These are phyloP conservation scores for Neurospora sp. DNA, from an alignment of 495 filamentous ascomycete species.

Conservation along the genomic window DNA sequence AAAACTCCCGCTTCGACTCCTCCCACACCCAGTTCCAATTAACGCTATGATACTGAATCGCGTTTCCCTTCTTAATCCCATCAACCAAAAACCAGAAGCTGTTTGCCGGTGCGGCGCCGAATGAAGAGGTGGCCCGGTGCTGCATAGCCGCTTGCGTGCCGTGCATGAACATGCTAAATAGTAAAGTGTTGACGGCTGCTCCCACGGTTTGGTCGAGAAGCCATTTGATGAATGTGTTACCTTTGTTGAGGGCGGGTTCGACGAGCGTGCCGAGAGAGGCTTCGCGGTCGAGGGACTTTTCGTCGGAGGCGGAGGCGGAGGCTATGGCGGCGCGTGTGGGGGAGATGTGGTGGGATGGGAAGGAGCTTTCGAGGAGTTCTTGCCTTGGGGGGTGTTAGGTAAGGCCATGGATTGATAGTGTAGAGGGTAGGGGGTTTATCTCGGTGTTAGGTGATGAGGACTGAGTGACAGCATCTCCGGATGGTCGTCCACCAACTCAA, in stretches of 20 bases:
- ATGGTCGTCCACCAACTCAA: background rate
- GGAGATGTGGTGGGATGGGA: conserved; percentile 31
- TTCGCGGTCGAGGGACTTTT: conserved; percentile 33
- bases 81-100: conserved; percentile 17
- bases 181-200: conserved; percentile 62
- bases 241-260: conserved; percentile 48
- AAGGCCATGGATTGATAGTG: too few relatives aligned
- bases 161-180: conserved; percentile 50
- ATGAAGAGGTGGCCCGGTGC: conserved; percentile 5
- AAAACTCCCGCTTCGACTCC: conserved; percentile 47
- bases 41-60: conserved; percentile 22
- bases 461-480: too few relatives aligned
- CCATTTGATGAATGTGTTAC: conserved; percentile 73
- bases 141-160: conserved; percentile 31
- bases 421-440: background rate
- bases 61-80: background rate
- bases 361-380: conserved; percentile 40
- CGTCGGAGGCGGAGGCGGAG: conserved; percentile 29
- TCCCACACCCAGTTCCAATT: conserved; percentile 24
- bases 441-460: too few relatives aligned
- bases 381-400: conserved; percentile 27
- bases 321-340: conserved; percentile 27
- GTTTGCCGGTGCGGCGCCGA: background rate
- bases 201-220: conserved; percentile 72
- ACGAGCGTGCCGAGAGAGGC: conserved; percentile 29